Base-by-base conservation (phyloP, 2,329 filamentous ascomycete genomes). In the Fusarium transvaalense region DNA sequence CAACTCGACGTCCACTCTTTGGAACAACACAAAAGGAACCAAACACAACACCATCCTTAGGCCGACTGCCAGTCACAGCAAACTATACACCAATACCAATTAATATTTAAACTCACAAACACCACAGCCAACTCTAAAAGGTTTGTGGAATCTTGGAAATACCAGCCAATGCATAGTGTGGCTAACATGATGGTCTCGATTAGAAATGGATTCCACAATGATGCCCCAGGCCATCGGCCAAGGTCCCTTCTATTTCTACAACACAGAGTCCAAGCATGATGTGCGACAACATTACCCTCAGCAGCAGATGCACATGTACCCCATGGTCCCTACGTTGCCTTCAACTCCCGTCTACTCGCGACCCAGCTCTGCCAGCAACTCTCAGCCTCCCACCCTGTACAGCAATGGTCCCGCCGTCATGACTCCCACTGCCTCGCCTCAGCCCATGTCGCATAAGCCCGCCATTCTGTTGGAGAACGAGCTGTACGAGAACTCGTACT, bases 161-260 rank as follows among this genome's bases (percentile, higher is more conserved):
- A 31, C 52, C 71, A 67, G 45, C 21, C 19, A 43, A 45, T 38
- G n/a, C 23, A 31, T 9, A 31, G 48, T 48, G 38, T 66, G 64
- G 64, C 72, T 72, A 62, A 70, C 64, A 56, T 46, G 41, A 58
- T 42, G 15, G 43, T 61, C 43, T 54, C 10, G 34, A 41, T 54
- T 70, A 78, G 80, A 81, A 83, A 93, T 93, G 91, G 91, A 92
- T 76, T 80, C 87, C 75, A 84, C 79, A 69, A 82, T 86, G 82
- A 85, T 87, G 82, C 76, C 81, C 75, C 88, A 86, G 79, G 79
- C 86, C 75, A 88, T 92, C 85, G 89, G 86, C 65, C 91, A 92
- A 81, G 88, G 90, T 71, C 84, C 92, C 61, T 97, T 94, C 85
- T 94, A 92, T 86, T 96, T 94, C 85, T 97, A 95, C 84, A 91